Conservation (phyloP, 1,284 basidiomycete genomes). For the Neolentinus lepideus region DNA sequence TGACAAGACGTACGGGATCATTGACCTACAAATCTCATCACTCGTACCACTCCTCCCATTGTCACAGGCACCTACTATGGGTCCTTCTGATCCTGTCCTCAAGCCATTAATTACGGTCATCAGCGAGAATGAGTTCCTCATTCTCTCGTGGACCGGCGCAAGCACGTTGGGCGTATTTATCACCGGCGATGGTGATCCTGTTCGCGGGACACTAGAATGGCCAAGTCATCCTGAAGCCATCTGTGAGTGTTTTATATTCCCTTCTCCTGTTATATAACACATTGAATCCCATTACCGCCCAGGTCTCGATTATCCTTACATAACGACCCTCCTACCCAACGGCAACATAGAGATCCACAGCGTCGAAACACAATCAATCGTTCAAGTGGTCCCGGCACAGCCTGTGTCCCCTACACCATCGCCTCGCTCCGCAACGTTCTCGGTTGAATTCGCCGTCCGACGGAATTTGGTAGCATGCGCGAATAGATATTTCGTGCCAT, state of each 20-base stretch:
- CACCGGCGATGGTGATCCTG: conserved; percentile 78
- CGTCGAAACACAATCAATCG: conserved; percentile 66
- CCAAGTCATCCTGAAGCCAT: conserved; percentile 68
- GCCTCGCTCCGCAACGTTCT: conserved; percentile 11
- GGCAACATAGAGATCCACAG: conserved; percentile 77
- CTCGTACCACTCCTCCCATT: conserved; percentile 72
- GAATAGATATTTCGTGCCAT: conserved; percentile 56
- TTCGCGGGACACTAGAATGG: conserved; percentile 86
- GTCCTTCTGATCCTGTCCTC: conserved; percentile 25
- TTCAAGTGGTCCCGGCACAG: conserved; percentile 62
- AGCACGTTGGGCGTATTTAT: conserved; percentile 82
- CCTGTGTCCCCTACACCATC: conserved; percentile 18
- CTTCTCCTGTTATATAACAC: neutral
- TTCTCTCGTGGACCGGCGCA: conserved; percentile 70
- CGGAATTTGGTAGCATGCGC: conserved; percentile 33
- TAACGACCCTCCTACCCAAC: conserved; percentile 74
- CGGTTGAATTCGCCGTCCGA: conserved; percentile 16
- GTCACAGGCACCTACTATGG: conserved; percentile 49
- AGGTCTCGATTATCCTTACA: conserved; percentile 80
- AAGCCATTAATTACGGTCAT: conserved; percentile 75
- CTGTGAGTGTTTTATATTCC: conserved; percentile 42
- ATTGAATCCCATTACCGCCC: conserved; percentile 4
- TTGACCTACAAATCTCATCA: conserved; percentile 66
- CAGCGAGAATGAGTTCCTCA: conserved; percentile 70
- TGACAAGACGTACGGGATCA: conserved; percentile 62